Percentiles rank a stretch among this genome's conserved stretches.
These are phyloP conservation scores for Alloascoidea hylecoeti DNA, from an alignment of 805 yeast genomes.

Conservation along the genomic window DNA sequence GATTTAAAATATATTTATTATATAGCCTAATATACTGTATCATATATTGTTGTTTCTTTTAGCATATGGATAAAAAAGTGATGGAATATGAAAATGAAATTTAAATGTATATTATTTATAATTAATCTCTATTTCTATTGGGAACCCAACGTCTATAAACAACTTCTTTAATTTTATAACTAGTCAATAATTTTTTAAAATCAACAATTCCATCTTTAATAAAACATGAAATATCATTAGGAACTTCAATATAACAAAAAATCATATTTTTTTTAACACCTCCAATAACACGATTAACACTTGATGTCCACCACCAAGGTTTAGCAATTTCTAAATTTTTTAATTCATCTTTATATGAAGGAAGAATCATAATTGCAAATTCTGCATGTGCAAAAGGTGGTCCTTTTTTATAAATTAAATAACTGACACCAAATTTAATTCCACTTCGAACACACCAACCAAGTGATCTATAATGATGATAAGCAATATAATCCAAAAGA, in stretches of 20 bases:
- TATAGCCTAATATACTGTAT: conserved; percentile 2
- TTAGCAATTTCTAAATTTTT: conserved; percentile 14
- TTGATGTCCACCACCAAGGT: conserved; percentile 49
- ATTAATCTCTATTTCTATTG: conserved; percentile 61
- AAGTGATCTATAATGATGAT: conserved; percentile 73
- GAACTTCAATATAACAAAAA: conserved; percentile 48
- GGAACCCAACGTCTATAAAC: conserved; percentile 78
- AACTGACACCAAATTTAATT: conserved; percentile 84
- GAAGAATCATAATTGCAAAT: conserved; percentile 46
- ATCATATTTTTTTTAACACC: conserved; percentile 75
- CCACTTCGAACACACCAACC: conserved; percentile 97
- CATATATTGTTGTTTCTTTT: too few species aligned
- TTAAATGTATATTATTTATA: neutral
- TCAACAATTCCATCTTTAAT: conserved; percentile 10
- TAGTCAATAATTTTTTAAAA: conserved; percentile 21
- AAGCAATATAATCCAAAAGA: conserved; percentile 49
- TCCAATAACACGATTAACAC: conserved; percentile 68
- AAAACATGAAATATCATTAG: conserved; percentile 18
- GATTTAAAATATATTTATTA: too few species aligned
- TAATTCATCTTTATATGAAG: conserved; percentile 17
- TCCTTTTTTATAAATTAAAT: conserved; percentile 71
- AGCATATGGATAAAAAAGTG: neutral
- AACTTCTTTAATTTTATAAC: conserved; percentile 47
- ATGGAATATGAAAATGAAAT: neutral
- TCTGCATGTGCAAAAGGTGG: conserved; percentile 96